Evolutionary conservation across 2,329 filamentous ascomycete genomes (phyloP).

Genomic region (Lachnellula arida): DNA sequence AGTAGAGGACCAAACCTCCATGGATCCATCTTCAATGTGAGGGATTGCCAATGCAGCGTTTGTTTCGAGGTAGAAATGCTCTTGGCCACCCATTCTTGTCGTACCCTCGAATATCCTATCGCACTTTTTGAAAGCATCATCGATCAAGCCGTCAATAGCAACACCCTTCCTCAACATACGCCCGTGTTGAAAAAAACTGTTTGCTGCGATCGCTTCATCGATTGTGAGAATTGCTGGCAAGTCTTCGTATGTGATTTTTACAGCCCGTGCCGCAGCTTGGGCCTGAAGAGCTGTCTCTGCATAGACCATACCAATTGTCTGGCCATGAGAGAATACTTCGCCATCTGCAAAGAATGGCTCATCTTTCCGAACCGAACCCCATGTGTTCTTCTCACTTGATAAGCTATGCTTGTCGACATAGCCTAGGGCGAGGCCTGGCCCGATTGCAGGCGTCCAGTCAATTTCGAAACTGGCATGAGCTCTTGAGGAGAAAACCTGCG

Average conservation of each 20-base stretch:
- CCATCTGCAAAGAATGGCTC: slow-evolving; percentile 91
- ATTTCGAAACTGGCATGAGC: slow-evolving; percentile 82
- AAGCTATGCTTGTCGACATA: slow-evolving; percentile 81
- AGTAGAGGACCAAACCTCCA: slow-evolving; percentile 89
- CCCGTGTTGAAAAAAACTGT: slow-evolving; percentile 83
- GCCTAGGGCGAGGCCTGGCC: slow-evolving; percentile 79
- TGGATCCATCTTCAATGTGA: slow-evolving; percentile 87
- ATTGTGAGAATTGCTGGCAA: slow-evolving; percentile 87
- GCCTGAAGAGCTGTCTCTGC: slow-evolving; percentile 75
- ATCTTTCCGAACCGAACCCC: slow-evolving; percentile 80
- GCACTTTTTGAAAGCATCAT: slow-evolving; percentile 69
- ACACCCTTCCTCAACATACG: slow-evolving; percentile 82
- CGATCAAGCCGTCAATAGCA: slow-evolving; percentile 34
- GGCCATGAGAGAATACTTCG: slow-evolving; percentile 84
- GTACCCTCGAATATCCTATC: slow-evolving; percentile 83
- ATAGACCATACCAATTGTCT: slow-evolving; percentile 85
- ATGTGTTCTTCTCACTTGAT: slow-evolving; percentile 76
- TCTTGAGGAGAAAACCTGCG: slow-evolving; percentile 71
- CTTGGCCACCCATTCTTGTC: slow-evolving; percentile 87
- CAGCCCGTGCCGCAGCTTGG: slow-evolving; percentile 73
- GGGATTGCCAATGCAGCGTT: slow-evolving; percentile 81
- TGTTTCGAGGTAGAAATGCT: slow-evolving; percentile 97
- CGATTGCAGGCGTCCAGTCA: slow-evolving; percentile 69
- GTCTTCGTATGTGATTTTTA: slow-evolving; percentile 87
- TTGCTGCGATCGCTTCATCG: slow-evolving; percentile 85